A percentile compares a stretch with the other conserved stretches of the same genome.
These are phyloP conservation scores for Selaginella tamariscina DNA, from an alignment of 75 land plant species.

Conservation along the genomic window DNA sequence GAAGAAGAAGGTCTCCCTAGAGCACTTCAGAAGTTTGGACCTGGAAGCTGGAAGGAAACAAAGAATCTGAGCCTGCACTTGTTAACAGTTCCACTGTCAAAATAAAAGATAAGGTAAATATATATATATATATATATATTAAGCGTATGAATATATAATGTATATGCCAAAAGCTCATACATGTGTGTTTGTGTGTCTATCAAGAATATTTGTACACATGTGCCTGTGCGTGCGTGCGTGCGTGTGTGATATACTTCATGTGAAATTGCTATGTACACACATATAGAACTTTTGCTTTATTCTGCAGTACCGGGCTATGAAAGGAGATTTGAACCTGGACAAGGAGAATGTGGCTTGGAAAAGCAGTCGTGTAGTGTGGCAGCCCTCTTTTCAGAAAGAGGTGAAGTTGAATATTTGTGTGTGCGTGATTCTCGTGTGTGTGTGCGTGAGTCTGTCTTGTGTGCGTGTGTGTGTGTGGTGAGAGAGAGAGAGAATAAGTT, in stretches of 20 bases:
- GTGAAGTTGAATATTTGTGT: constrained; percentile 7
- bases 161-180: no score
- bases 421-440: neutral
- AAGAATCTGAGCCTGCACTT: constrained; percentile 32
- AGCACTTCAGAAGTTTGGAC: constrained; percentile 30
- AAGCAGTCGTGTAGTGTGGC: constrained; percentile 17
- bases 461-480: neutral
- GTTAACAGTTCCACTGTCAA: constrained; percentile 13
- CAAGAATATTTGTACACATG: no score
- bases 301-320: constrained; percentile 11
- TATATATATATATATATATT: no score
- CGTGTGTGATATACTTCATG: neutral
- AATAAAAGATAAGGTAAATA: constrained; percentile 24
- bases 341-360: constrained; percentile 13
- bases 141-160: neutral
- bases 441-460: no score
- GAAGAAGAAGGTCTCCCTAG: constrained; percentile 26
- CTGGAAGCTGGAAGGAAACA: constrained; percentile 44
- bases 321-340: constrained; percentile 9
- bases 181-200: no score
- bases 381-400: constrained; percentile 24
- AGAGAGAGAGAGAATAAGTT: constrained; percentile 3
- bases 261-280: neutral
- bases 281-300: neutral
- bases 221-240: no score